These are phyloP conservation scores for Saturnispora hagleri DNA, from an alignment of 805 yeast species.

Conservation along the genomic window DNA sequence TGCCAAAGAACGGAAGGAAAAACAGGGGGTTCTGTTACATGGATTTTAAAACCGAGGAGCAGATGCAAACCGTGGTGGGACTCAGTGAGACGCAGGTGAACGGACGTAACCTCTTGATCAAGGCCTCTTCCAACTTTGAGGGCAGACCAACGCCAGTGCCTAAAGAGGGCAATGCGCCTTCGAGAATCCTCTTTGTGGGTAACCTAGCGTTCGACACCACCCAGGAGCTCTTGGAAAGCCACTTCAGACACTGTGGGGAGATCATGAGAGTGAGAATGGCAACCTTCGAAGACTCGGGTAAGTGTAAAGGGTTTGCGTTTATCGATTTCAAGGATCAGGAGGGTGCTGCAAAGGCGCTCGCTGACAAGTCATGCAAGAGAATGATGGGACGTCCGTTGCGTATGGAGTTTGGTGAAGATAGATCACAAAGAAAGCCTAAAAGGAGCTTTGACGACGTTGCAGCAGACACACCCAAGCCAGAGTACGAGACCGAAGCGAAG, in stretches of 20 bases:
- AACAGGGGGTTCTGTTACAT: conserved; percentile 86
- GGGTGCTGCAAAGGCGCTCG: conserved; percentile 77
- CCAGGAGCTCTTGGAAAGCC: conserved; percentile 64
- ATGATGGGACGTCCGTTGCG: conserved; percentile 69
- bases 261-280: conserved; percentile 86
- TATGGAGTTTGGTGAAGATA: conserved; percentile 91
- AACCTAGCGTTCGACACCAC: conserved; percentile 90
- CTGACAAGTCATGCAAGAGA: conserved; percentile 55
- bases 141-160: conserved; percentile 67
- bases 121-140: conserved; percentile 69
- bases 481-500: background rate
- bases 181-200: conserved; percentile 84
- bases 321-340: conserved; percentile 73
- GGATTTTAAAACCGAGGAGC: conserved; percentile 57
- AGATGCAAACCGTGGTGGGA: conserved; percentile 51
- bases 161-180: conserved; percentile 57
- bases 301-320: conserved; percentile 94
- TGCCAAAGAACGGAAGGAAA: conserved; percentile 66
- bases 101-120: conserved; percentile 81
- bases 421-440: conserved; percentile 40
- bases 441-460: background rate
- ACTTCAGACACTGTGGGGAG: conserved; percentile 87
- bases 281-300: conserved; percentile 93
- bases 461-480: background rate
- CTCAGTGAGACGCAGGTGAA: conserved; percentile 66